A percentile compares a stretch with the other conserved stretches of the same genome.
Conservation (phyloP, 2,329 filamentous ascomycete genomes). For the Aspergillus aculeatus region DNA sequence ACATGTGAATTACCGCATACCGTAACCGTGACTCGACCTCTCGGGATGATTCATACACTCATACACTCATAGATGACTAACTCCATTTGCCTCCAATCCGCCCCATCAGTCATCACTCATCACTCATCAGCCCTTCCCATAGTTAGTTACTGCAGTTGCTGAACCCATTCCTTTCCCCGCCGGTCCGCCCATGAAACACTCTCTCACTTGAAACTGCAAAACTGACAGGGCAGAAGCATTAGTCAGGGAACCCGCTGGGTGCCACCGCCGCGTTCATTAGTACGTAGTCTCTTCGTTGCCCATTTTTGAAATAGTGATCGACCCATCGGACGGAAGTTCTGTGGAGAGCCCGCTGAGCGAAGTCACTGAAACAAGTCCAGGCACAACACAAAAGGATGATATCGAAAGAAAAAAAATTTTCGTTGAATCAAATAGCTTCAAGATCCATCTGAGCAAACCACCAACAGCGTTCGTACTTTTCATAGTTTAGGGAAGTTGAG, state of each 20-base stretch:
- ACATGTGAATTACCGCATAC: not conserved
- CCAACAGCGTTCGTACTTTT: not conserved
- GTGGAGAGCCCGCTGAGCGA: no score
- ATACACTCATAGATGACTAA: no score
- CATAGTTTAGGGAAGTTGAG: not conserved
- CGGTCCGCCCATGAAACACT: not conserved
- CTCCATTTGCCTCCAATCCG: no score
- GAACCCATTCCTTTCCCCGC: not conserved
- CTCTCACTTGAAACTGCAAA: not conserved
- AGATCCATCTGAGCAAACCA: not conserved
- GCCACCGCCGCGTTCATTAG: not conserved
- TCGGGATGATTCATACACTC: not conserved
- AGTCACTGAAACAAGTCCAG: not conserved
- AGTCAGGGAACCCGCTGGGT: not conserved
- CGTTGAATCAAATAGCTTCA: no score
- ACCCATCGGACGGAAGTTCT: no score
- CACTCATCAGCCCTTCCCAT: no score
- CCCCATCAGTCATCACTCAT: no score
- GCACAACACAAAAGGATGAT: no score
- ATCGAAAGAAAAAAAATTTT: no score
- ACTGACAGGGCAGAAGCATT: not conserved
- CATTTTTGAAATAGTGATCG: no score
- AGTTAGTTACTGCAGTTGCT: no score
- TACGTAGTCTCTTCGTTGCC: not conserved
- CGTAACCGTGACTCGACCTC: not conserved